A percentile compares a stretch with the other conserved stretches of the same genome.
These are phyloP conservation scores for Saccharomyces pastorianus DNA, from an alignment of 1,139 yeast genomes.

Conservation along the genomic window DNA sequence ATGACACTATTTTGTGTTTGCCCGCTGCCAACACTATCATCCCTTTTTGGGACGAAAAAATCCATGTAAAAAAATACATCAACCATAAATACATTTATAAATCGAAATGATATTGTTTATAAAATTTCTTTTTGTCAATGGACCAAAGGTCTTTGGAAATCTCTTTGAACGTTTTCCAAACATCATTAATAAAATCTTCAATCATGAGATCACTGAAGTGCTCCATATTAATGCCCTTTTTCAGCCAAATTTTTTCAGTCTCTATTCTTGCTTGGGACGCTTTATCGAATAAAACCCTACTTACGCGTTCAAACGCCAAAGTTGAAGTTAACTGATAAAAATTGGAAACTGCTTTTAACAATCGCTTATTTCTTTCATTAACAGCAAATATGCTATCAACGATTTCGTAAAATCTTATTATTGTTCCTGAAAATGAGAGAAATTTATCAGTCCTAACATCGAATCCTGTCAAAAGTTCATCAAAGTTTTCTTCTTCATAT, in stretches of 20 bases:
- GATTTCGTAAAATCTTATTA: conserved; percentile 11
- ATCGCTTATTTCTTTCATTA: conserved; percentile 2
- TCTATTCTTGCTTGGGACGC: conserved; percentile 15
- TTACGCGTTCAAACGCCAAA: conserved; percentile 18
- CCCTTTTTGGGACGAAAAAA: not conserved
- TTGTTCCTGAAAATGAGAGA: conserved; percentile 11
- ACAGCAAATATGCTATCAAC: conserved; percentile 16
- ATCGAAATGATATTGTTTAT: not conserved
- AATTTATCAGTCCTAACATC: conserved; percentile 8
- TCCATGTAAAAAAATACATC: conserved; percentile 9
- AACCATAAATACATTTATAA: conserved; percentile 12
- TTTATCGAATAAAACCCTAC: conserved; percentile 17
- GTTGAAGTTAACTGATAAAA: conserved; percentile 18
- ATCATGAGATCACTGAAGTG: conserved; percentile 11
- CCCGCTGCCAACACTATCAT: not conserved
- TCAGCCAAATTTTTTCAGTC: conserved; percentile 12
- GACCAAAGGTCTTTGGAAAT: conserved; percentile 3
- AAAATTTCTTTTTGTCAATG: not conserved
- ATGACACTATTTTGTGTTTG: not conserved
- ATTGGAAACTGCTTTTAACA: conserved; percentile 11
- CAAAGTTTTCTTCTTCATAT: conserved; percentile 6
- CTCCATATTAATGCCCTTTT: conserved; percentile 9
- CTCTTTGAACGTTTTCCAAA: conserved; percentile 1
- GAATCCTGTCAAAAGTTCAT: conserved; percentile 9
- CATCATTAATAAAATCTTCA: conserved; percentile 11